phyloP scores from a whole-genome alignment of 352 stramenopile genomes.

The Globisporangium cylindrosporum region DNA sequence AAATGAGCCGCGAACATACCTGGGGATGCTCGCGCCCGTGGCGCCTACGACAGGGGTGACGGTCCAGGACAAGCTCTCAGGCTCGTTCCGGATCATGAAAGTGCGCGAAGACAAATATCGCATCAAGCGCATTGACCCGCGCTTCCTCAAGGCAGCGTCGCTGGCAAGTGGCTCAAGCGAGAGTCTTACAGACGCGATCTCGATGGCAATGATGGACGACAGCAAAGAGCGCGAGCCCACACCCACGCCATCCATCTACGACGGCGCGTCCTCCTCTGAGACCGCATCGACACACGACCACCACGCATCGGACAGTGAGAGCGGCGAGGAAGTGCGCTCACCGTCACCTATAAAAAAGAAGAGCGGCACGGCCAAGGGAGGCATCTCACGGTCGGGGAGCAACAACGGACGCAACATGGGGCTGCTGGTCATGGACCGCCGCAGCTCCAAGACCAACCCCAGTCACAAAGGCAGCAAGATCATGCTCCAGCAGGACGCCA shows the following conservation, averaged over 20 bases:
- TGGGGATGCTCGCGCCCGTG: slow-evolving; percentile 37
- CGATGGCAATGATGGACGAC: slow-evolving; percentile 21
- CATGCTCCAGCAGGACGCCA: slow-evolving; percentile 1
- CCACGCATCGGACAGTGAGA: slow-evolving; percentile 28
- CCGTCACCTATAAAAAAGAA: slow-evolving; percentile 59
- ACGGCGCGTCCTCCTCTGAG: slow-evolving; percentile 6
- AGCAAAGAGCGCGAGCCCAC: slow-evolving; percentile 16
- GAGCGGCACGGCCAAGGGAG: slow-evolving; percentile 30
- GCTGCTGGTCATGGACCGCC: slow-evolving; percentile 28
- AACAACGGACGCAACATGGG: slow-evolving; percentile 34
- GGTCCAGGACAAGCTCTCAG: slow-evolving; percentile 75
- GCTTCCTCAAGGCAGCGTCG: slow-evolving; percentile 34
- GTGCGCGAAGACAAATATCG: slow-evolving; percentile 61
- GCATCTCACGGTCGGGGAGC: slow-evolving; percentile 31
- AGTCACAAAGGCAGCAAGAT: slow-evolving; percentile 22
- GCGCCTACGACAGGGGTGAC: slow-evolving; percentile 41
- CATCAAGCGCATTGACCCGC: slow-evolving; percentile 54
- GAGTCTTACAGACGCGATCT: slow-evolving; percentile 43
- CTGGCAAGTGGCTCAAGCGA: slow-evolving; percentile 21
- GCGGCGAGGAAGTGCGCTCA: slow-evolving; percentile 36
- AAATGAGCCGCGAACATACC: slow-evolving; percentile 55
- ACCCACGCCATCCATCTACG: slow-evolving; percentile 12
- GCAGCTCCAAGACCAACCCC: slow-evolving; percentile 41
- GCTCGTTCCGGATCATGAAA: slow-evolving; percentile 60
- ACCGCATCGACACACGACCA: slow-evolving; percentile 20